Evolutionary conservation across 495 filamentous ascomycete genomes (phyloP).

Genomic region (Penicillium cinerascens): DNA sequence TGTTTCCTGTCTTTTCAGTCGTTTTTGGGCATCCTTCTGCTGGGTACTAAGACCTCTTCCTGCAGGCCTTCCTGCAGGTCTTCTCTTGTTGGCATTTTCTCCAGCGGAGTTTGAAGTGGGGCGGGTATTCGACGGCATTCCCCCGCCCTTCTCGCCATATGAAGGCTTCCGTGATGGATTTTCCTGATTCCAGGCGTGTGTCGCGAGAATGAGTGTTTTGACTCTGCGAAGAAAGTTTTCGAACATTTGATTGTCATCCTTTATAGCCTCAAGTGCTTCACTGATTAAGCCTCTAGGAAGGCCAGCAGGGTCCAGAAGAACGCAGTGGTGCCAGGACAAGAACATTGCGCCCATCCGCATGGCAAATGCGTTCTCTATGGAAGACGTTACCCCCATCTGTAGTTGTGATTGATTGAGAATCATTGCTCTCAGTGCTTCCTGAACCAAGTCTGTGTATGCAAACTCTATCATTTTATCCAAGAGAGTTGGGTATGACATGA

Average conservation of each 20-base stretch:
- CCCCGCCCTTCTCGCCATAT: not conserved
- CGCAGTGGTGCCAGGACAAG: conserved; percentile 39
- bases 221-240: not conserved
- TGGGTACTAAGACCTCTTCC: conserved; percentile 42
- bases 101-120: not conserved
- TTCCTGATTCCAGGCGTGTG: not conserved
- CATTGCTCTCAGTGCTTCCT: conserved; percentile 9
- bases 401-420: not conserved
- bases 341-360: conserved; percentile 36
- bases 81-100: not conserved
- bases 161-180: not conserved
- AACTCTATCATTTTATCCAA: not conserved
- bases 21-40: conserved; percentile 40
- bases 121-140: too few relatives aligned
- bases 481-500: not conserved
- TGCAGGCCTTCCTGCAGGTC: conserved; percentile 35
- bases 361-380: conserved; percentile 6
- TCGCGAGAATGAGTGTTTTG: not conserved
- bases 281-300: not conserved
- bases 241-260: not conserved
- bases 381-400: not conserved
- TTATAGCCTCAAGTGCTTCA: not conserved
- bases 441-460: conserved; percentile 3
- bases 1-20: conserved; percentile 44
- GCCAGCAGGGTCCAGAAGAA: not conserved